A percentile compares a stretch with the other conserved stretches of the same genome.
These are phyloP conservation scores for Suhomyces pyralidae DNA, from an alignment of 805 yeast genomes.

Conservation along the genomic window DNA sequence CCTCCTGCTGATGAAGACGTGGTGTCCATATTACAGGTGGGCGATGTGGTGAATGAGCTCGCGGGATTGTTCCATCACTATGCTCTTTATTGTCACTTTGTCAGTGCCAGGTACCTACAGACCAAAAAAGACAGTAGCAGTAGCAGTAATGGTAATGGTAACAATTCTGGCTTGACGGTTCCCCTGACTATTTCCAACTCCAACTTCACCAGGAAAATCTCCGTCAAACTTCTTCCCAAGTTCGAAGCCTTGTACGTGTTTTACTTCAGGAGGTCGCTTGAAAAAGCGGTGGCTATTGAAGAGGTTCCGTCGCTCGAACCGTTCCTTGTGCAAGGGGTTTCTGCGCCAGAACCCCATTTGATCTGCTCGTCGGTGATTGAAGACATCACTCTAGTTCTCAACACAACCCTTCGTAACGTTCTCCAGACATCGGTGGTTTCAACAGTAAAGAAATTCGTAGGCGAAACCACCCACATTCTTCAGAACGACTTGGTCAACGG, in stretches of 20 bases:
- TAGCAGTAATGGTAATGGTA: no score
- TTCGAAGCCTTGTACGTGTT: conserved; percentile 64
- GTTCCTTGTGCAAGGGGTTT: neutral
- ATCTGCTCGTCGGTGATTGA: conserved; percentile 85
- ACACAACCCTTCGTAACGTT: conserved; percentile 60
- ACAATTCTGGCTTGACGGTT: no score
- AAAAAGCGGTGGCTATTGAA: conserved; percentile 77
- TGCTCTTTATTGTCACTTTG: conserved; percentile 74
- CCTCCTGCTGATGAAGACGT: conserved; percentile 17
- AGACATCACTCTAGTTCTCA: conserved; percentile 73
- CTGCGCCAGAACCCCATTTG: conserved; percentile 47
- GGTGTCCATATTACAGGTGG: conserved; percentile 59
- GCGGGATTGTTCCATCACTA: conserved; percentile 80
- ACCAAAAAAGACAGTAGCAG: no score
- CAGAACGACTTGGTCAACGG: conserved; percentile 64
- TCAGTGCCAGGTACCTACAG: conserved; percentile 60
- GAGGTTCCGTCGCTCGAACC: conserved; percentile 30
- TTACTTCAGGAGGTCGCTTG: conserved; percentile 73
- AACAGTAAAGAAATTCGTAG: conserved; percentile 53
- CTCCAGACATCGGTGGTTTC: conserved; percentile 68
- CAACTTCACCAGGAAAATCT: conserved; percentile 54
- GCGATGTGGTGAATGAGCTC: conserved; percentile 66
- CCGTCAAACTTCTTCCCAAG: conserved; percentile 50
- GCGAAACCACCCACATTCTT: conserved; percentile 55
- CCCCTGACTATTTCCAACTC: conserved; percentile 54